A percentile compares a stretch with the other conserved stretches of the same genome.
These are phyloP conservation scores for Seiridium cupressi DNA, from an alignment of 2,329 filamentous ascomycete genomes.

Conservation along the genomic window DNA sequence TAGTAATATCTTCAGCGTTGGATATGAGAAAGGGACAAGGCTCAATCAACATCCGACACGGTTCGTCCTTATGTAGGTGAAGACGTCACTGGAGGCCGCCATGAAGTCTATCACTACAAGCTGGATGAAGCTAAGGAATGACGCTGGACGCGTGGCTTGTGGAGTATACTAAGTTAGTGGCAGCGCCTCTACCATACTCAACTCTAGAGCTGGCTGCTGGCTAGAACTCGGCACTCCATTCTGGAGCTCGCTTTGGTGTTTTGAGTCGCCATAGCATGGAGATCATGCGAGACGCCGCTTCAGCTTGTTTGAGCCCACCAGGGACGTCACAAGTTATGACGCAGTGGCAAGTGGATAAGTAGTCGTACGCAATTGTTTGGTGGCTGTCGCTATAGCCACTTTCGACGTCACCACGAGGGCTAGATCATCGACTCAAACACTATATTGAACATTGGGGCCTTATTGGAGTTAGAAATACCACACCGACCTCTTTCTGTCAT, in stretches of 20 bases:
- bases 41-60: too few species aligned
- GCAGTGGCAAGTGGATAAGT: neutral
- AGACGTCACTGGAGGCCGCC: neutral
- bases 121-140: neutral
- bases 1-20: neutral
- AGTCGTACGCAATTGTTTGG: neutral
- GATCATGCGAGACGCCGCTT: neutral
- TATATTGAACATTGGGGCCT: too few species aligned
- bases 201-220: neutral
- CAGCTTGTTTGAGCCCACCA: neutral
- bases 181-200: neutral
- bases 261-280: neutral
- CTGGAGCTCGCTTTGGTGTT: neutral
- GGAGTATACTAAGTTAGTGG: slow-evolving; percentile 1
- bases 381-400: neutral
- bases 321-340: neutral
- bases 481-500: neutral
- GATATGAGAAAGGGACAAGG: neutral
- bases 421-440: too few species aligned
- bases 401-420: too few species aligned
- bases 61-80: neutral
- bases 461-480: too few species aligned
- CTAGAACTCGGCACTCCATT: neutral
- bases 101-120: neutral
- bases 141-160: slow-evolving; percentile 2